A percentile compares a stretch with the other conserved stretches of the same genome.
Evolutionary conservation across 108 stramenopile species (phyloP).

Genomic region (Schizochytrium sp.): DNA sequence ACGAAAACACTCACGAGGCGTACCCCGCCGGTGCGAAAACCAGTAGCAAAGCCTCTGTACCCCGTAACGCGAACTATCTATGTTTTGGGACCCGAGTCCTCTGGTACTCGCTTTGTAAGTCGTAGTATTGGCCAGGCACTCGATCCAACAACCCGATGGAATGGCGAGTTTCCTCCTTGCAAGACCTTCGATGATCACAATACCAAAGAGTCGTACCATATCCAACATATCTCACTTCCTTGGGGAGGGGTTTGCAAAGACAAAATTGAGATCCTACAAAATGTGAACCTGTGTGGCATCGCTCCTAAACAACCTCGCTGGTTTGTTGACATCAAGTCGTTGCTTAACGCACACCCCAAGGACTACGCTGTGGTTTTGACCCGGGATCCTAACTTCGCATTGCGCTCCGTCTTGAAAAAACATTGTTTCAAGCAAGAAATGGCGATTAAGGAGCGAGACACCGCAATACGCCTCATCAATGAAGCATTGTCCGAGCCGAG

Average conservation of each 20-base stretch:
- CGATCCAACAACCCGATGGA: background rate
- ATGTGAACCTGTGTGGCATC: constrained; percentile 13
- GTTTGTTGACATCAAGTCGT: background rate
- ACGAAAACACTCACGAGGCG: background rate
- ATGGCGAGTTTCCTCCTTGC: background rate
- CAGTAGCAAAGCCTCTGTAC: background rate
- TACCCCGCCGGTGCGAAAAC: background rate
- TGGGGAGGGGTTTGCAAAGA: background rate
- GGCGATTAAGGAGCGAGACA: background rate
- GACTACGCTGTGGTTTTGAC: background rate
- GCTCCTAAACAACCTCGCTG: background rate
- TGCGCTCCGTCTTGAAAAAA: background rate
- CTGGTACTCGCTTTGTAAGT: background rate
- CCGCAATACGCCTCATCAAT: background rate
- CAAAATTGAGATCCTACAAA: background rate
- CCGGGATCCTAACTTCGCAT: background rate
- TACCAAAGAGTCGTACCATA: background rate
- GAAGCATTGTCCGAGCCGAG: background rate
- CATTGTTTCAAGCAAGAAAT: background rate
- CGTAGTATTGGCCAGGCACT: background rate
- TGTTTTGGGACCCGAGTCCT: background rate
- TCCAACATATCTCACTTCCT: background rate
- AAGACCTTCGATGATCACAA: background rate
- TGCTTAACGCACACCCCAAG: background rate
- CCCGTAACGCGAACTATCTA: background rate